Evolutionary conservation across 2,329 filamentous ascomycete genomes (phyloP), one percentile per base, ranked within the genome.

Genomic region (Xylariaceae sp.): DNA sequence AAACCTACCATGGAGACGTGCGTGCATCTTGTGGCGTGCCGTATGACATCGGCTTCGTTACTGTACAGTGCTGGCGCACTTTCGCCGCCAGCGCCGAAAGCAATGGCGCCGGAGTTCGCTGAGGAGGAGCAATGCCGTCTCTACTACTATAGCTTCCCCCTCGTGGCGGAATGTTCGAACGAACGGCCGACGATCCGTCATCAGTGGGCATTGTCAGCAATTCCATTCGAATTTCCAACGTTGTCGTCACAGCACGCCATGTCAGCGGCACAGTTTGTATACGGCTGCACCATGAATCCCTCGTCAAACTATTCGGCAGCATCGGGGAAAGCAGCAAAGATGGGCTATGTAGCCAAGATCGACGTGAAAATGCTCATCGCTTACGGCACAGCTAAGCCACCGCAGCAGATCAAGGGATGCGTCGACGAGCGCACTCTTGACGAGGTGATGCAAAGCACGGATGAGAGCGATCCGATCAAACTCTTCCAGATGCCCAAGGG

Each of bases 221-320:
- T 89, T 48, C 81, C 86, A 0, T 86, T 89, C 58, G 87, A 90
- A 62, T 89, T 89, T 55, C 87, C 87, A 0, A 82, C 82, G 0
- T 72, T 88, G 0, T 77, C 80, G 0, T 78, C 82, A 0, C 73
- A 77, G 1, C 68, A 75, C 13, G 78, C 81, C 17, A 89, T 89
- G 86, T 73, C 70, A 2, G 66, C 73, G 8, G 81, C 84, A 15
- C 79, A 77, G 1, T 90, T 84, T 62, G 76, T 89, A 30, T 90
- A 89, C 63, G 87, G 87, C 2, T 89, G 86, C 70, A 86, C 82
- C 18, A 85, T 84, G 0, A 78, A 79, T 0, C 77, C 78, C 35
- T 76, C 79, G 0, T 79, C 80, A 17, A 68, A 68, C 1, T 87
- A 86, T 62, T 80, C 82, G 4, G 78, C 82, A 0, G 84, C 83